Conservation (phyloP, 805 yeast species). For the Saccharomycopsis lassenensis region DNA sequence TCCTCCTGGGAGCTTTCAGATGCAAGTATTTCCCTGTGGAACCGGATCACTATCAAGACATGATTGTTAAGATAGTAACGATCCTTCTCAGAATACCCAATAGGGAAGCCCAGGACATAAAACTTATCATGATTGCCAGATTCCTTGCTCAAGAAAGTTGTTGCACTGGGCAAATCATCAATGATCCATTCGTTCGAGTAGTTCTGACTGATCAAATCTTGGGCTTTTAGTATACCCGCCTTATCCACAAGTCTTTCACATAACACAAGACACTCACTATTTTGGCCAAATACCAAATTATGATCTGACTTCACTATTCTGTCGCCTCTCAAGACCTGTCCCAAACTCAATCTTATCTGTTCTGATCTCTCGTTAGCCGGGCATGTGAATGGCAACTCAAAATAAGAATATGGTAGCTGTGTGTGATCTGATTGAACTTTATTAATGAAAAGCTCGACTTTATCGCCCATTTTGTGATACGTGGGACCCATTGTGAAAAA, state of each 20-base stretch:
- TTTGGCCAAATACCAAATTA: slow-evolving; percentile 50
- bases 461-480: slow-evolving; percentile 40
- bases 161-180: slow-evolving; percentile 82
- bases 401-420: slow-evolving; percentile 66
- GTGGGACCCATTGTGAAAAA: no score
- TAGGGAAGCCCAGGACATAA: slow-evolving; percentile 79
- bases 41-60: slow-evolving; percentile 68
- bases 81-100: slow-evolving; percentile 59
- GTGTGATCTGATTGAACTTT: slow-evolving; percentile 71
- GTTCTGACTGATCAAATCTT: slow-evolving; percentile 49
- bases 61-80: slow-evolving; percentile 65
- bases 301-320: slow-evolving; percentile 69
- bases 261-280: slow-evolving; percentile 50
- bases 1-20: slow-evolving; percentile 20
- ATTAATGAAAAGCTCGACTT: slow-evolving; percentile 60
- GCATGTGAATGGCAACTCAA: slow-evolving; percentile 72
- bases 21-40: slow-evolving; percentile 38
- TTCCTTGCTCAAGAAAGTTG: slow-evolving; percentile 62
- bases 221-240: slow-evolving; percentile 43
- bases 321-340: slow-evolving; percentile 75
- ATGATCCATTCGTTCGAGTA: slow-evolving; percentile 77
- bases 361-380: slow-evolving; percentile 46
- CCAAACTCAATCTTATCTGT: slow-evolving; percentile 57
- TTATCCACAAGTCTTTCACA: slow-evolving; percentile 57
- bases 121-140: slow-evolving; percentile 49